Evolutionary conservation across 2,329 filamentous ascomycete genomes (phyloP), one percentile per base, ranked within the genome.

Genomic region (Phaeoacremonium minimum): DNA sequence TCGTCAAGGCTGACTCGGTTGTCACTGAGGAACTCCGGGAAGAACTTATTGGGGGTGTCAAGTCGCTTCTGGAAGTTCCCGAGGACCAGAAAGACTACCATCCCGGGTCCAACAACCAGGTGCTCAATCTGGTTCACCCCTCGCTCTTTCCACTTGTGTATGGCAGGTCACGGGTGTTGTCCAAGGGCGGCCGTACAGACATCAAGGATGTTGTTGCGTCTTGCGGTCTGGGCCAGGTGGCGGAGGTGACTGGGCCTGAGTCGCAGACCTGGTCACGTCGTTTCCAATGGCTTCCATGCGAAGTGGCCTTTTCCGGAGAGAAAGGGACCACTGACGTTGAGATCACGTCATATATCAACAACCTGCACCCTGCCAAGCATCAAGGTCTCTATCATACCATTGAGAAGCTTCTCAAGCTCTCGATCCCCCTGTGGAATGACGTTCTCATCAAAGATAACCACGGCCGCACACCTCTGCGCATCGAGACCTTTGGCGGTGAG

Each of bases 51-150:
- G 6, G 20, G 15, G 35, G 32, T 6, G 33, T 46, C 14, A 9
- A 28, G 1, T 47, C 44, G 1, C 55, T 79, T 5, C 60, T 74
- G 37, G 46, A 60, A 9, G 54, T 65, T 4, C 61, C 62, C 2
- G 59, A 61, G 17, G 20, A 51, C 0, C 28, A 57, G 30, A 57
- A 62, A 36, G 73, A 75, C 47, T 78, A 64, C 60, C 69, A 78
- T 53, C 74, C 73, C 0, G 58, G 63, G 4, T 71, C 69, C 1
- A 52, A 70, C 30, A 48, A 61, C 3, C 63, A 61, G 44, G 71
- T 79, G 7, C 62, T 71, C 2, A 67, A 79, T 48, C 53, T 79
- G 4, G 63, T 78, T 11, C 64, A 78, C 43, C 71, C 73, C 8
- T 77, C 70, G 2, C 56, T 77, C 28, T 77, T 66, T 38, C 73